Conservation (phyloP, 768 basidiomycete species). For the Naganishia onofrii region DNA sequence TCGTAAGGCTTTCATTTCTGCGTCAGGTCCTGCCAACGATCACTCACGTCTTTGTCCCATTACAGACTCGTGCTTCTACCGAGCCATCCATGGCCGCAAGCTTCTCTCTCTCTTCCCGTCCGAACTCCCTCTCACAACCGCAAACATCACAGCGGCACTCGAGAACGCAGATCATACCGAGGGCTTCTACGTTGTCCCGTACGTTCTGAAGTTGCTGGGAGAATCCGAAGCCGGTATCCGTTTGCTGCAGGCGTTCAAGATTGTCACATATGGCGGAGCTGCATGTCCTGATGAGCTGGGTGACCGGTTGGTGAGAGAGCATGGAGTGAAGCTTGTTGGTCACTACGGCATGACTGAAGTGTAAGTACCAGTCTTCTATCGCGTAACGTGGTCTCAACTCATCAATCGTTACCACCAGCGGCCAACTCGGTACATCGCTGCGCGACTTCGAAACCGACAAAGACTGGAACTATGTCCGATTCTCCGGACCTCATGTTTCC, state of each 20-base stretch:
- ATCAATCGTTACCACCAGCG: background rate
- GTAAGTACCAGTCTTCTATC: constrained; percentile 9
- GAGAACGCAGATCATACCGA: constrained; percentile 43
- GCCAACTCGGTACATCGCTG: constrained; percentile 55
- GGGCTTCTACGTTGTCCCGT: constrained; percentile 48
- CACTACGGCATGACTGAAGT: constrained; percentile 28
- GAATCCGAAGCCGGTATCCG: constrained; percentile 58
- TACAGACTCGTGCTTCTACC: constrained; percentile 49
- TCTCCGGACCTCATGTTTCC: constrained; percentile 38
- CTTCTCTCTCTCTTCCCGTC: constrained; percentile 55
- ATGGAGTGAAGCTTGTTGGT: constrained; percentile 13
- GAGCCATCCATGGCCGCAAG: constrained; percentile 54
- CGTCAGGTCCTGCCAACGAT: background rate
- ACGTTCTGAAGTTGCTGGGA: constrained; percentile 56
- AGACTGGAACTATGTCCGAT: constrained; percentile 60
- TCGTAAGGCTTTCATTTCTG: constrained; percentile 32
- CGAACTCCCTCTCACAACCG: constrained; percentile 56
- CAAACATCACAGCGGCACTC: constrained; percentile 54
- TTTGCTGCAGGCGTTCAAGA: constrained; percentile 55
- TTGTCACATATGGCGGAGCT: constrained; percentile 60
- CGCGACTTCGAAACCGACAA: constrained; percentile 59
- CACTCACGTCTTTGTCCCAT: constrained; percentile 2
- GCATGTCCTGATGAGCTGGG: constrained; percentile 55
- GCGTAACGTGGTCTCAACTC: no score
- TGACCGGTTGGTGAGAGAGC: constrained; percentile 19